Evolutionary conservation across 352 stramenopile species (phyloP).

Genomic region (Globisporangium cederbergense): DNA sequence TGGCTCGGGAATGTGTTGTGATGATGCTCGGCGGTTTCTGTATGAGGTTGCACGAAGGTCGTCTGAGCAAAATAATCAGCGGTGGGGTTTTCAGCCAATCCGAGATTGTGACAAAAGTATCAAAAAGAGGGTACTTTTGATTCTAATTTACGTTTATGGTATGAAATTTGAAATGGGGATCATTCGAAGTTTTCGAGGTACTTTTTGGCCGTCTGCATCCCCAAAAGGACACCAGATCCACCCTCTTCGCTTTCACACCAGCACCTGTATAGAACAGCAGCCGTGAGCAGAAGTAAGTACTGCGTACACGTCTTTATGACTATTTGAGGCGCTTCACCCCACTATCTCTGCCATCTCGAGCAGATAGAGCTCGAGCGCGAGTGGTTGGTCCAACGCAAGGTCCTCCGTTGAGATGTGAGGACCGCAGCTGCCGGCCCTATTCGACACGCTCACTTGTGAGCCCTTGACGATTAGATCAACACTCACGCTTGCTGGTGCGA

Average conservation of each 20-base stretch:
- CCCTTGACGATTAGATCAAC: slow-evolving; percentile 22
- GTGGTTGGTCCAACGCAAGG: slow-evolving; percentile 36
- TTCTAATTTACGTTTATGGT: neutral
- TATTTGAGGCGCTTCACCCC: neutral
- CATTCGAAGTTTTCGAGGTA: neutral
- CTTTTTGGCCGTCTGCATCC: too few relatives aligned
- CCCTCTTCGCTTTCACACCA: too few relatives aligned
- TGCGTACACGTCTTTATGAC: too few relatives aligned
- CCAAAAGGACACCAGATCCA: too few relatives aligned
- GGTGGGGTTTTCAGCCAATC: neutral
- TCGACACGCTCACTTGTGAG: neutral
- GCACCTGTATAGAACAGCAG: too few relatives aligned
- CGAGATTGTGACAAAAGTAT: neutral
- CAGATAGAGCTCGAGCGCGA: slow-evolving; percentile 44
- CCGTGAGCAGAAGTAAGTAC: too few relatives aligned
- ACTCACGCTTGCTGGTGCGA: slow-evolving; percentile 41
- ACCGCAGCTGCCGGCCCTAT: slow-evolving; percentile 37
- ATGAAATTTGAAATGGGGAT: neutral
- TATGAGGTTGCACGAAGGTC: neutral
- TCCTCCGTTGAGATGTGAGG: slow-evolving; percentile 64
- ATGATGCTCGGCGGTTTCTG: slow-evolving; percentile 1
- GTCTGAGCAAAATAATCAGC: neutral
- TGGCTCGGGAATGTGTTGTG: neutral
- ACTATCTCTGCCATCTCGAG: slow-evolving; percentile 6
- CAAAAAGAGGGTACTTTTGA: neutral